Base-by-base conservation (phyloP, 257 asterid species). In the Ocimum tenuiflorum region DNA sequence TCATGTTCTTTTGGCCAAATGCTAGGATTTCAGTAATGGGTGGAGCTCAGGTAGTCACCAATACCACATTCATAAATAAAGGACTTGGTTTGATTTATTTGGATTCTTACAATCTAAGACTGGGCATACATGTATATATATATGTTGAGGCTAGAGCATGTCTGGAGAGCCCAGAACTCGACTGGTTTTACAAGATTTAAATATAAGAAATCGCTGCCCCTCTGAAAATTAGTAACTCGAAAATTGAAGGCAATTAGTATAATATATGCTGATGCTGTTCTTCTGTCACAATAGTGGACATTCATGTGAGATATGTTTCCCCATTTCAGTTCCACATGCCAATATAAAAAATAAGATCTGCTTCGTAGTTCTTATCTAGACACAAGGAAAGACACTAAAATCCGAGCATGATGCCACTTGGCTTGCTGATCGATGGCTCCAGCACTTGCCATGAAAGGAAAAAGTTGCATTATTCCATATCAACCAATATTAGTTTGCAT, bases 11-110 rank as follows among this genome's bases (percentile, higher is more conserved):
- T 45, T 94, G 99, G 99, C 99, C 99, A 42, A 94, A 94, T 74
- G 96, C 97, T 57, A 82, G 86, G 81, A 85, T 94, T 80, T 94
- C 96, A 56, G 97, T 94, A 15, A 94, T 94, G 99, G 99, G 99
- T 54, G 99, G 99, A 67, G 74, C 94, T 79, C 99, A 92, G 97
- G 99, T 89, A 83, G 38, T 56, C 36, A 48, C 29, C 54, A 22
- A 24, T n/a, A 8, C 33, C 19, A 3, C 39, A 35, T 43, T 57
- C 31, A 14, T 38, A 20, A 50, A 63, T 45, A 20, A 23, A 47
- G 3, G 36, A 13, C 53, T 33, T 63, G 23, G n/a, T 18, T 47
- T 14, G 23, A n/a, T 48, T 42, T 15, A n/a, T 67, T 67, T 33
- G 59, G 14, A 11, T 38, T 20, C 8, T 48, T 2, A 36, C 23